These are phyloP conservation scores for Nicotiana obtusifolia DNA, from an alignment of 257 asterid genomes.

Conservation along the genomic window DNA sequence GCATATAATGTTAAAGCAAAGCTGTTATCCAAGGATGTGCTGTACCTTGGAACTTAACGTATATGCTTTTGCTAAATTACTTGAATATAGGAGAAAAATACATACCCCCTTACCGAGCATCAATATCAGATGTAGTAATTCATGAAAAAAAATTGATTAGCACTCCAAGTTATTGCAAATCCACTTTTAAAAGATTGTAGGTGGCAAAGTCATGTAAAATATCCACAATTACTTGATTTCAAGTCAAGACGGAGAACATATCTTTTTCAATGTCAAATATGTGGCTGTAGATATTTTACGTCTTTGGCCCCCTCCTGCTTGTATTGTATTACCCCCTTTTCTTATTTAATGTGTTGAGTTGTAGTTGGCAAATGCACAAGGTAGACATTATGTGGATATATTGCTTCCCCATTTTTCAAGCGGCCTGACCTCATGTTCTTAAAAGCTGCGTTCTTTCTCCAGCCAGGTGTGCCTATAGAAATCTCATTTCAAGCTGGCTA, in stretches of 20 bases:
- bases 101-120: neutral
- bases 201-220: neutral
- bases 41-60: neutral
- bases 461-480: slow-evolving; percentile 14
- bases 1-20: neutral
- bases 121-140: neutral
- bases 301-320: neutral
- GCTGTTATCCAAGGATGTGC: neutral
- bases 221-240: neutral
- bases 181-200: neutral
- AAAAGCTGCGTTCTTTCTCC: neutral
- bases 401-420: neutral
- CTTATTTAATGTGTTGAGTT: neutral
- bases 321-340: neutral
- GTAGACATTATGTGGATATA: neutral
- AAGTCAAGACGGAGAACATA: neutral
- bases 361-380: neutral
- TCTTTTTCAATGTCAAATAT: neutral
- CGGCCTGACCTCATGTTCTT: neutral
- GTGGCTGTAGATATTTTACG: neutral
- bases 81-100: neutral
- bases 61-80: neutral
- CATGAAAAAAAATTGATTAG: neutral
- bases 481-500: slow-evolving; percentile 12
- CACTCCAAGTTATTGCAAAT: neutral